Conservation (phyloP, 1,139 yeast genomes). For the Pichia sp. region DNA sequence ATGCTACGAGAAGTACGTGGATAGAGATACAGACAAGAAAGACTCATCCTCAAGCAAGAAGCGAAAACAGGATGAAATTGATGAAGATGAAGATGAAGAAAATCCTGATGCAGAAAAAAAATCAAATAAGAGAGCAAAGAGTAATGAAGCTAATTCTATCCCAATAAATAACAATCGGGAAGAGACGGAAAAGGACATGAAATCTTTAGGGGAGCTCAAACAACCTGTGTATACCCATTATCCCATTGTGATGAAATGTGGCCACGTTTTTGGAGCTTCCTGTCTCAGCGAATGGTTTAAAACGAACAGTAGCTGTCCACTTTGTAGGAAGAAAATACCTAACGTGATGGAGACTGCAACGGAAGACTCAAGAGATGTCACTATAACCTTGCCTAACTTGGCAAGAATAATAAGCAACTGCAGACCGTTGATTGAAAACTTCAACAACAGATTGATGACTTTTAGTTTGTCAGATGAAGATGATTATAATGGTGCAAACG, state of each 20-base stretch:
- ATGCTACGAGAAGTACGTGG: constrained; percentile 56
- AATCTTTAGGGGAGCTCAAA: background rate
- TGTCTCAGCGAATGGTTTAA: constrained; percentile 34
- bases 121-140: constrained; percentile 5
- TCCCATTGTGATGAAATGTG: constrained; percentile 75
- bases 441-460: constrained; percentile 28
- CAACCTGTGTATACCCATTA: constrained; percentile 41
- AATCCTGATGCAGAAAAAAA: background rate
- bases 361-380: constrained; percentile 21
- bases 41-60: constrained; percentile 11
- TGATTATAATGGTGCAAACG: background rate
- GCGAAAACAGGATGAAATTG: constrained; percentile 12
- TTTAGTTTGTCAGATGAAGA: constrained; percentile 30
- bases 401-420: constrained; percentile 32
- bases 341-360: constrained; percentile 18
- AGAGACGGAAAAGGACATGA: background rate
- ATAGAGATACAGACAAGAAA: constrained; percentile 22
- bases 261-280: constrained; percentile 36
- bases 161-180: background rate
- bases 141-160: constrained; percentile 21
- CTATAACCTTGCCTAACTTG: constrained; percentile 35
- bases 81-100: constrained; percentile 11
- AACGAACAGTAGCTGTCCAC: constrained; percentile 32
- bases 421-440: constrained; percentile 27
- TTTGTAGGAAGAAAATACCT: constrained; percentile 30